Evolutionary conservation across 2,329 filamentous ascomycete species (phyloP), one percentile per base, ranked within the genome.

Genomic region (Fusarium sp.): DNA sequence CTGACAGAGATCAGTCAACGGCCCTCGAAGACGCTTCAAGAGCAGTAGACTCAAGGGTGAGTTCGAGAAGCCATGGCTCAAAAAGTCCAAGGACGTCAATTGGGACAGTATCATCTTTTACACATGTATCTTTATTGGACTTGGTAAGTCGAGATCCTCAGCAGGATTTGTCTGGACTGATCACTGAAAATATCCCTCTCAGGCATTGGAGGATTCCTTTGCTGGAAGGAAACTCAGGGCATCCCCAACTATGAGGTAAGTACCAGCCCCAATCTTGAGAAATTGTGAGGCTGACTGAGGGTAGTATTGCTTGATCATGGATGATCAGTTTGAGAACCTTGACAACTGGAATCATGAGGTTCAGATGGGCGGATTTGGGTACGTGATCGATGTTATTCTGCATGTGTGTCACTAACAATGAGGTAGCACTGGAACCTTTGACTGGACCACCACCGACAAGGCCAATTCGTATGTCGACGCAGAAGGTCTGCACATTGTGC

Each of bases 401-500:
- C 2, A 2, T 24, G 1, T 1, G 4, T 11, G 6, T 6, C 0
- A 42, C 66, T 77, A 16, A 76, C 31, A 56, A 1, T 20, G 13
- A 5, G 7, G 11, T 22, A 77, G 76, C 7, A 77, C 64, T 11
- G 85, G 85, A 9, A 81, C 85, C 34, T 89, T 89, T 77, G 87
- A 89, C 79, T 87, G 86, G 87, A 88, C 87, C 0, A 88, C 87
- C 3, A 80, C 78, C 8, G 85, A 87, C 71, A 69, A 79, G 1
- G 76, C 78, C 64, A 89, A 89, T 73, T 81, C 84, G 31, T 88
- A 84, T 75, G 80, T 84, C 34, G 85, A 87, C 69, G 78, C 75
- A 1, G 80, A 85, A 47, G 86, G 86, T 9, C 82, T 89, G 29
- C 86, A 87, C 74, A 88, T 89, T 40, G 83, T 87, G 13, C 87